Base-by-base conservation (phyloP, 495 filamentous ascomycete species). In the Neurospora sp. region DNA sequence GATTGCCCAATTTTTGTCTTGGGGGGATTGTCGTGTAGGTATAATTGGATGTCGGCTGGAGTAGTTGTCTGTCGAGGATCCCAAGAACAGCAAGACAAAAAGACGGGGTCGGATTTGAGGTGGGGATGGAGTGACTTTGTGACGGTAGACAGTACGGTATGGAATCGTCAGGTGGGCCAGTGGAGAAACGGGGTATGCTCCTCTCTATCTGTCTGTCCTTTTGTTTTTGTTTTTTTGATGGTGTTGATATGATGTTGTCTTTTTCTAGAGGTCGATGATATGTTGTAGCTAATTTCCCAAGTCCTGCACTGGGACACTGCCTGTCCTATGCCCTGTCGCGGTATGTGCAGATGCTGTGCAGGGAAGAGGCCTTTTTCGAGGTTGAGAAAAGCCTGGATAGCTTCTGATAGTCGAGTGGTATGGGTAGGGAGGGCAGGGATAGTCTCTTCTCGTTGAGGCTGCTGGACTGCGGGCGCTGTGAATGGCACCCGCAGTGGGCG, bases 361-460 rank as follows among this genome's bases (percentile, higher is more conserved):
- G 53, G 53, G 53, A 65, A 65, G 53, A 65, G 53, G 53, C 53
- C 53, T 65, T 65, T 61, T 65, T 35, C 53, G 48, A 59, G 48
- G 48, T 65, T 65, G 53, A 65, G 53, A 65, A 65, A 65, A 65
- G 53, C 53, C 53, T 10, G 53, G 53, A 35, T 65, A 65, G 53
- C 53, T 65, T 65, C 53, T 65, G 53, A 65, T 65, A 65, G 53
- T 65, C 53, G 53, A 65, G 53, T 35, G 14, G 53, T 65, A 18
- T 65, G 27, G 27, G 22, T 61, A 61, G 68, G 68, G 39, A 40
- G 35, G 35, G 35, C 37, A 40, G 68, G 39, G 35, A 69, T 69
- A 69, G 39, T 46, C 87, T 82, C 81, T 85, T 85, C 88, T 92
- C 92, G 92, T 85, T 89, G 92, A 85, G 80, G 91, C 93, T 94